Evolutionary conservation across 2,329 filamentous ascomycete genomes (phyloP), one percentile per base, ranked within the genome.

Genomic region (Macrophomina pseudophaseolina): DNA sequence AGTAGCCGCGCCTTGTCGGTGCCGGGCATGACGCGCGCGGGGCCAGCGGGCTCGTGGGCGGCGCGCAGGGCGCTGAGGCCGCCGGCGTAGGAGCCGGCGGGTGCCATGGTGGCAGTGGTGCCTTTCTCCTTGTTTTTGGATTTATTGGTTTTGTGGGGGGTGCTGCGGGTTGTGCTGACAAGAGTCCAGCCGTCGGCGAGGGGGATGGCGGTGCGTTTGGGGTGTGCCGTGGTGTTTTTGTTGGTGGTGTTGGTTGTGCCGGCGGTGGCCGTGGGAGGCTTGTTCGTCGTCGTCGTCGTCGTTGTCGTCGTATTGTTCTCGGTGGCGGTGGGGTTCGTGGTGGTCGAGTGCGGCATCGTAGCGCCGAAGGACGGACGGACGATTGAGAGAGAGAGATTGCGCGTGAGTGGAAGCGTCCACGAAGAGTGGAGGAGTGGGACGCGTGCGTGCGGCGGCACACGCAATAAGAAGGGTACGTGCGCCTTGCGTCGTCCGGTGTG

Each of bases 131-230:
- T 48, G 40, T 48, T 56, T 14, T 48, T 65, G 16, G 44, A 42
- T 23, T 32, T 66, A 3, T 30, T 66, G 38, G 74, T 76, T 7
- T 78, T 71, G 7, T 0, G 77, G 71, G 2, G 73, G 76, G 4
- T 75, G 76, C 68, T 78, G 75, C 0, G 71, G 70, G 54, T 66
- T 1, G 56, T 66, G 38, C 75, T 76, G n/a, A 79, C 71, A 0
- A 79, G 71, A 2, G 74, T 79, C 77, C 77, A 79, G 3, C 76
- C 77, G 70, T 79, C 76, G 0, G 71, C 71, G 14, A 71, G 68
- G 14, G 71, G 68, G 5, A 78, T 68, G 60, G 75, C 67, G 52
- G 71, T 72, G 58, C 75, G 71, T 68, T 77, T 78, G 65, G 74
- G 71, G 62, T 33, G 48, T 18, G 35, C 28, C n/a, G 32, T 16